These are phyloP conservation scores for Mycena galericulata DNA, from an alignment of 768 basidiomycete genomes.

Conservation along the genomic window DNA sequence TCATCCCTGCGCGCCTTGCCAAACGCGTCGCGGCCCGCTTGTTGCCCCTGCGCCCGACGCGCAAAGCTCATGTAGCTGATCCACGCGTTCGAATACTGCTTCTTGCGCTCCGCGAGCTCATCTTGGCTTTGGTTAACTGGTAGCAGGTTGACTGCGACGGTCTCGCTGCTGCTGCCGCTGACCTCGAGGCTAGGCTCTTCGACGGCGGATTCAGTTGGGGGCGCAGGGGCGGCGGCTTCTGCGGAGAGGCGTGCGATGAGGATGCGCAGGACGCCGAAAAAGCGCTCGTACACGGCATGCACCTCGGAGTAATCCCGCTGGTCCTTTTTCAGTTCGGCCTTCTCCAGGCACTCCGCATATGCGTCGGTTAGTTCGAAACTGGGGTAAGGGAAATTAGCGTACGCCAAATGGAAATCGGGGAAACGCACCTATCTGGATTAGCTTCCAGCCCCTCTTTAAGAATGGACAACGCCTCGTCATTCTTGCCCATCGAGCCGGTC, in stretches of 20 bases:
- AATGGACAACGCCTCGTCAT: conserved; percentile 83
- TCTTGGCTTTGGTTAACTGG: background rate
- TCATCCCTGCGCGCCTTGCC: conserved; percentile 81
- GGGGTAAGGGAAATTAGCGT: background rate
- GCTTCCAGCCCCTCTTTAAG: conserved; percentile 90
- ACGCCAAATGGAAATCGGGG: background rate
- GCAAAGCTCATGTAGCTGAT: conserved; percentile 96
- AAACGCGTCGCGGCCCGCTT: conserved; percentile 82
- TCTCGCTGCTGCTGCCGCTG: background rate
- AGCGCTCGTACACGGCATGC: conserved; percentile 77
- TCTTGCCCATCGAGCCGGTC: conserved; percentile 76
- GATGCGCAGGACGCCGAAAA: conserved; percentile 72
- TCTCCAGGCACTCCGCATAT: conserved; percentile 75
- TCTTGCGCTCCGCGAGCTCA: conserved; percentile 67
- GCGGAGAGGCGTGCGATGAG: conserved; percentile 73
- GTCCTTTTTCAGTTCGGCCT: conserved; percentile 59
- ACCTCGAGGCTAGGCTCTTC: conserved; percentile 3
- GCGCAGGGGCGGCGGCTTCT: conserved; percentile 38
- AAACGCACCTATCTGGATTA: conserved; percentile 78
- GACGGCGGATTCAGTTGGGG: no score
- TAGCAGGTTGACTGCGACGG: no score
- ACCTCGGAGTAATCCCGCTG: conserved; percentile 71
- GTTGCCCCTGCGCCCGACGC: conserved; percentile 87
- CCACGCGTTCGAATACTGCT: conserved; percentile 83
- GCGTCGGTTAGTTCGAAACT: conserved; percentile 95